A percentile compares a stretch with the other conserved stretches of the same genome.
Evolutionary conservation across 352 stramenopile species (phyloP).

Genomic region (Pythium folliculosum): DNA sequence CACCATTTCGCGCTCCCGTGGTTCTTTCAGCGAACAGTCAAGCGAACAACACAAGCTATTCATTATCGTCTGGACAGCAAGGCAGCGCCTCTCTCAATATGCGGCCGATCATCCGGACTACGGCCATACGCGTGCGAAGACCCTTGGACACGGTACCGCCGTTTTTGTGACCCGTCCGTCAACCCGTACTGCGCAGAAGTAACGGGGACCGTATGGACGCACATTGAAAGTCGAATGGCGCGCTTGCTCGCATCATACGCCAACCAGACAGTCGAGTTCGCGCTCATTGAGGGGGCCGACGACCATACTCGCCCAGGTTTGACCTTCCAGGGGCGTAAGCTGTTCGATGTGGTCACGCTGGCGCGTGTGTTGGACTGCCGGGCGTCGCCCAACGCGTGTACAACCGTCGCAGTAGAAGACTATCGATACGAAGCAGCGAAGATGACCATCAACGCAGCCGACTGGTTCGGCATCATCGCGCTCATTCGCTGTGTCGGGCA

Average conservation of each 20-base stretch:
- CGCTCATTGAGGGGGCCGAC: constrained; percentile 24
- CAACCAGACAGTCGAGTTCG: constrained; percentile 16
- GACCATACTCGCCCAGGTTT: constrained; percentile 13
- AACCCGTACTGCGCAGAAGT: constrained; percentile 14
- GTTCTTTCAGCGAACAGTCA: constrained; percentile 35
- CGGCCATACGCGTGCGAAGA: constrained; percentile 5
- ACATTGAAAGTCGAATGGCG: constrained; percentile 7
- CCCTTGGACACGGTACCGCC: constrained; percentile 1
- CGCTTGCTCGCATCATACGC: constrained; percentile 7
- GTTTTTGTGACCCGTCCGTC: neutral
- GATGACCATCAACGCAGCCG: constrained; percentile 3
- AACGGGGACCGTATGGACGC: constrained; percentile 10
- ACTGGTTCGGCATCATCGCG: constrained; percentile 5
- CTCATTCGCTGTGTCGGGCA: constrained; percentile 3
- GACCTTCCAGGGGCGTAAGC: constrained; percentile 7
- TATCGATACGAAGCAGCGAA: neutral
- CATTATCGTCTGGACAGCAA: neutral
- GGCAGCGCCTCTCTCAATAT: neutral
- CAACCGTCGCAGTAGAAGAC: constrained; percentile 36
- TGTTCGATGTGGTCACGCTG: constrained; percentile 26
- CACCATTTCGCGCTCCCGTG: constrained; percentile 42
- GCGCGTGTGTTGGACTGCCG: neutral
- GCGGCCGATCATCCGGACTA: neutral
- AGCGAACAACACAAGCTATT: constrained; percentile 30
- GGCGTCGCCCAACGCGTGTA: neutral